phyloP scores from a whole-genome alignment of 495 filamentous ascomycete genomes.

The Sabuloglossum arenarium region DNA sequence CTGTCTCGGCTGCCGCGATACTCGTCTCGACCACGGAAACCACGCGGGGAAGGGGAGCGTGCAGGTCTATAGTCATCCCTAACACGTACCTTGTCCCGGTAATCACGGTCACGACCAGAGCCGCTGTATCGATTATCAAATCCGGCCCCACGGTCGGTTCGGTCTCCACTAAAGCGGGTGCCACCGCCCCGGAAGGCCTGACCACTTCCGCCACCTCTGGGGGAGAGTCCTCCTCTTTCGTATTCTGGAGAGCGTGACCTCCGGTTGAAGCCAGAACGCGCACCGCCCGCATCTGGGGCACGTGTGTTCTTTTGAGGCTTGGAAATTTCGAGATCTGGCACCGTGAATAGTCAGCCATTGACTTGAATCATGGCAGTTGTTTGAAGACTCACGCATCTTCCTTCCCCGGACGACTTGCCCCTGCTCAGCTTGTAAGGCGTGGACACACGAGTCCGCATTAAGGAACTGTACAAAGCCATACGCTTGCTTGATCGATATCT shows the following conservation, averaged over 20 bases:
- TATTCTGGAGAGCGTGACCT: slow-evolving; percentile 58
- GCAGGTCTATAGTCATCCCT: slow-evolving; percentile 44
- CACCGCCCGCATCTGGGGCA: slow-evolving; percentile 17
- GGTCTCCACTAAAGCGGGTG: slow-evolving; percentile 14
- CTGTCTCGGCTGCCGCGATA: slow-evolving; percentile 35
- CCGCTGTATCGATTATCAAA: slow-evolving; percentile 25
- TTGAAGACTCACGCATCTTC: slow-evolving; percentile 61
- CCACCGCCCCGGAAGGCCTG: slow-evolving; percentile 11
- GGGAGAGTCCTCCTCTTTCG: slow-evolving; percentile 15
- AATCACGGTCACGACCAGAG: slow-evolving; percentile 12
- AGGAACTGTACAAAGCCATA: slow-evolving; percentile 96
- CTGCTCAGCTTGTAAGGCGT: slow-evolving; percentile 57
- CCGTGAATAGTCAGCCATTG: neutral
- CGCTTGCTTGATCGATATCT: slow-evolving; percentile 90
- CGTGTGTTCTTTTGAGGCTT: slow-evolving; percentile 67
- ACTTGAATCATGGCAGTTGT: neutral
- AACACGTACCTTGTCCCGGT: slow-evolving; percentile 16
- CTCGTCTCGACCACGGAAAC: slow-evolving; percentile 43
- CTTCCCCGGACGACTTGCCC: slow-evolving; percentile 57
- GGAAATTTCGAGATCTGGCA: slow-evolving; percentile 76
- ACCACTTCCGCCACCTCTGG: neutral
- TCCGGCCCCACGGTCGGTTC: slow-evolving; percentile 21
- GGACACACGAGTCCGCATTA: slow-evolving; percentile 46
- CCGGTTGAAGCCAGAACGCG: slow-evolving; percentile 22
- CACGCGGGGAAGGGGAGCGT: slow-evolving; percentile 39